phyloP scores from a whole-genome alignment of 1,139 yeast species.

The Blastobotrys raffinosifermentans region DNA sequence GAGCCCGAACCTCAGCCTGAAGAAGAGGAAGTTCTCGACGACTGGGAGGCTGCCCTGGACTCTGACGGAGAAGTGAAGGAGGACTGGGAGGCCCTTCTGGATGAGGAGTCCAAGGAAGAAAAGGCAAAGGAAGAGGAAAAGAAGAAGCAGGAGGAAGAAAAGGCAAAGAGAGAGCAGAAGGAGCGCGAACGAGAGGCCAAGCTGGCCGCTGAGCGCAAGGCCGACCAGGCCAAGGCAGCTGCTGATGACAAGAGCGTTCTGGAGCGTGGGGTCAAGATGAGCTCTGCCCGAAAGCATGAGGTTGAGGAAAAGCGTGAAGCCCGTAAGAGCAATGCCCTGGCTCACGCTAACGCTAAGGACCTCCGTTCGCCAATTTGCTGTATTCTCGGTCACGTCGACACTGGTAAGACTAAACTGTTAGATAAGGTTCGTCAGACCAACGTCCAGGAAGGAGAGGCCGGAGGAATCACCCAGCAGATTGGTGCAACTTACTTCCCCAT shows the following conservation, averaged over 20 bases:
- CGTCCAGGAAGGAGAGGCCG: conserved; percentile 99
- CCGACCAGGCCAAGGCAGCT: conserved; percentile 18
- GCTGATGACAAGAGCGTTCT: conserved; percentile 21
- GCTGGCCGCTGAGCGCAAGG: conserved; percentile 8
- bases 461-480: conserved; percentile 99
- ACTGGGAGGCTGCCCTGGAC: conserved; percentile 37
- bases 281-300: conserved; percentile 22
- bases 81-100: conserved; percentile 29
- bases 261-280: conserved; percentile 24
- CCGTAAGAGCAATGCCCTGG: conserved; percentile 36
- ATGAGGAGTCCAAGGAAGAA: conserved; percentile 18
- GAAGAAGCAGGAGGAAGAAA: conserved; percentile 20
- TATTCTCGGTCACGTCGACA: conserved; percentile 98
- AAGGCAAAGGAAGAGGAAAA: conserved; percentile 21
- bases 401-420: conserved; percentile 95
- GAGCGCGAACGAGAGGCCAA: conserved; percentile 21
- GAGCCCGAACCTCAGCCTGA: conserved; percentile 19
- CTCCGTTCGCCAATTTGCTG: conserved; percentile 98
- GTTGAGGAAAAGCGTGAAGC: conserved; percentile 36
- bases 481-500: conserved; percentile 99
- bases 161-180: conserved; percentile 24
- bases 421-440: conserved; percentile 98
- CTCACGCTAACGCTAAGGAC: conserved; percentile 37
- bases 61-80: conserved; percentile 37
- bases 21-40: conserved; percentile 33